Conservation (phyloP, 768 basidiomycete genomes). For the Suillus decipiens region DNA sequence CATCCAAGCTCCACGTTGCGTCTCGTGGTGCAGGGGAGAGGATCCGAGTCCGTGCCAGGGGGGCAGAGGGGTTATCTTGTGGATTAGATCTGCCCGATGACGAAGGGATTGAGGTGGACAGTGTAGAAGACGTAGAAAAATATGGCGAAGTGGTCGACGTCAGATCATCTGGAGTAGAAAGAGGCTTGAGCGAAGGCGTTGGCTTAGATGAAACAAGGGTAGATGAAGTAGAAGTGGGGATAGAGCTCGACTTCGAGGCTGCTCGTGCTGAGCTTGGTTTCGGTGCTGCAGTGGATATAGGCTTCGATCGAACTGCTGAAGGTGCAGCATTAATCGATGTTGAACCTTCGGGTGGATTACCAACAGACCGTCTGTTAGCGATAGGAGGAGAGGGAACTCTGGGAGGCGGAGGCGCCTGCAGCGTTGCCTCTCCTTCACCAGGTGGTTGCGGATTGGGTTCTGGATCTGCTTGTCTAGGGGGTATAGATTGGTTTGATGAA, state of each 20-base stretch:
- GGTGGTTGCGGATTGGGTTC: conserved; percentile 14
- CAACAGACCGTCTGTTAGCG: conserved; percentile 1
- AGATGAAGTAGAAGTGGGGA: conserved; percentile 13
- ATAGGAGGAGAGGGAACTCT: not conserved
- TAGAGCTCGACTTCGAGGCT: conserved; percentile 12
- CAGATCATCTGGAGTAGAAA: conserved; percentile 9
- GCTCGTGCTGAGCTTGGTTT: conserved; percentile 1
- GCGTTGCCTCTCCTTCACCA: not conserved
- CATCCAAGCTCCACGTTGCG: conserved; percentile 33
- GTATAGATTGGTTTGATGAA: not conserved
- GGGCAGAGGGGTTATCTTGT: conserved; percentile 26
- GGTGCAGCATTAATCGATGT: not conserved
- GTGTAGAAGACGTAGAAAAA: conserved; percentile 18
- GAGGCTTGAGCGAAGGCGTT: conserved; percentile 12
- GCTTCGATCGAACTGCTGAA: not conserved
- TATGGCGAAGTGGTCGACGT: conserved; percentile 19
- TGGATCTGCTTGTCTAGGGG: conserved; percentile 29
- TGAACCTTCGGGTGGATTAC: not conserved
- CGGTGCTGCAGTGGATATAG: not conserved
- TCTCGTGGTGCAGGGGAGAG: conserved; percentile 21
- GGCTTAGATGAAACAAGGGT: conserved; percentile 18
- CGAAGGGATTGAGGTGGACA: conserved; percentile 16
- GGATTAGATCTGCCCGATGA: conserved; percentile 18
- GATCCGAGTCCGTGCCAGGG: conserved; percentile 31
- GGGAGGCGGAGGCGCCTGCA: not conserved